phyloP scores from a whole-genome alignment of 306 rosid species.

The Leucaena leucocephala region DNA sequence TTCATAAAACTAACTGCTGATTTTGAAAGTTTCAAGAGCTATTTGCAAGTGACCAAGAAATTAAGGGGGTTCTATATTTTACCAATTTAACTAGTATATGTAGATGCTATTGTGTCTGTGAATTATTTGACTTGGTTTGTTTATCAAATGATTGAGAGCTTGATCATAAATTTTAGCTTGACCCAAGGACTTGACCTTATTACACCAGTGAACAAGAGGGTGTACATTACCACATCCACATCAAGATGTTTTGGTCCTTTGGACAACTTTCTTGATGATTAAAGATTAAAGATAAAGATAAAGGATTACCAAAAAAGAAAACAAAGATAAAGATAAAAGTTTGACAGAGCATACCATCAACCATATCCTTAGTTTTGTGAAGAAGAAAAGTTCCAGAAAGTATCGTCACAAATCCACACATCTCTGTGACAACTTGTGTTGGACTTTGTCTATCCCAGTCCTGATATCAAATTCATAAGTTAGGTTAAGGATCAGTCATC shows the following conservation, averaged over 20 bases:
- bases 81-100: background rate
- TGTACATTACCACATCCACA: background rate
- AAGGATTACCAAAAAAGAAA: background rate
- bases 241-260: background rate
- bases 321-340: background rate
- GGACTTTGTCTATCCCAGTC: slow-evolving; percentile 80
- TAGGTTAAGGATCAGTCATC: slow-evolving; percentile 26
- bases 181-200: background rate
- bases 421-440: slow-evolving; percentile 73
- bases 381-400: slow-evolving; percentile 92
- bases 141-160: background rate
- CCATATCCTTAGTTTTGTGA: slow-evolving; percentile 93
- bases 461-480: slow-evolving; percentile 52
- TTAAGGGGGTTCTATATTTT: background rate
- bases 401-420: slow-evolving; percentile 91
- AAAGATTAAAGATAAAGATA: background rate
- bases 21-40: background rate
- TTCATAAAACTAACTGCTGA: background rate
- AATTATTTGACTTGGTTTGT: background rate
- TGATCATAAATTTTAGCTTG: background rate
- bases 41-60: background rate
- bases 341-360: slow-evolving; percentile 65
- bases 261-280: background rate
- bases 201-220: background rate
- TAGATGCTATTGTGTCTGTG: background rate